Conservation (phyloP, 1,284 basidiomycete genomes). For the Ceratobasidium sp. region DNA sequence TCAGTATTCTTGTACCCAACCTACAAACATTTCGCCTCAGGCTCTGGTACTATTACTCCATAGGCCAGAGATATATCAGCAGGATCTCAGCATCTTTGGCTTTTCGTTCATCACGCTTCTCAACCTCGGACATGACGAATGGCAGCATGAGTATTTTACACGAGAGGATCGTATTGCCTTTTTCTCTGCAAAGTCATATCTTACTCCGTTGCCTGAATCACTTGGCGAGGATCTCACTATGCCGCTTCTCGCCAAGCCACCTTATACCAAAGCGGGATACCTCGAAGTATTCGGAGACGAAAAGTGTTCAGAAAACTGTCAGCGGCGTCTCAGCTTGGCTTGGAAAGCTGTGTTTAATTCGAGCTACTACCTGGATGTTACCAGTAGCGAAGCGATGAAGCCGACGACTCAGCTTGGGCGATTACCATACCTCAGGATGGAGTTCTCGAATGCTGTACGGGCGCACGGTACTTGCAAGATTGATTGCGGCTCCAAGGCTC, state of each 20-base stretch:
- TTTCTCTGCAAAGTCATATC: constrained; percentile 18
- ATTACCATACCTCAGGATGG: background rate
- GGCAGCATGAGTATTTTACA: constrained; percentile 3
- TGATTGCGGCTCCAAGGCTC: no score
- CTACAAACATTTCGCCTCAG: background rate
- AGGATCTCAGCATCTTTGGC: constrained; percentile 5
- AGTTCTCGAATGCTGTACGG: background rate
- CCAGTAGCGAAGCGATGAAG: background rate
- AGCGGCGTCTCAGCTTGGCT: background rate
- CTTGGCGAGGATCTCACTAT: background rate
- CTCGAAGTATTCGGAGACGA: background rate
- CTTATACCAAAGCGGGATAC: background rate
- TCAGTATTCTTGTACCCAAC: background rate
- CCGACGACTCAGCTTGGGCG: background rate
- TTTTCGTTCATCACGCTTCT: constrained; percentile 5
- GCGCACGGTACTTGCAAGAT: no score
- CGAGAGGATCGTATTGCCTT: constrained; percentile 15
- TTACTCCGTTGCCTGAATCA: background rate
- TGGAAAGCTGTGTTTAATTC: background rate
- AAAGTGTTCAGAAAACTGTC: background rate
- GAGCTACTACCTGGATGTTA: background rate
- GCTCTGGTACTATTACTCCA: background rate
- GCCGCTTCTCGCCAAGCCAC: background rate
- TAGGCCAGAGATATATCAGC: background rate
- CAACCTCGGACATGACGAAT: constrained; percentile 1